These are phyloP conservation scores for Diphasiastrum complanatum DNA, from an alignment of 83 land plant species.

Conservation along the genomic window DNA sequence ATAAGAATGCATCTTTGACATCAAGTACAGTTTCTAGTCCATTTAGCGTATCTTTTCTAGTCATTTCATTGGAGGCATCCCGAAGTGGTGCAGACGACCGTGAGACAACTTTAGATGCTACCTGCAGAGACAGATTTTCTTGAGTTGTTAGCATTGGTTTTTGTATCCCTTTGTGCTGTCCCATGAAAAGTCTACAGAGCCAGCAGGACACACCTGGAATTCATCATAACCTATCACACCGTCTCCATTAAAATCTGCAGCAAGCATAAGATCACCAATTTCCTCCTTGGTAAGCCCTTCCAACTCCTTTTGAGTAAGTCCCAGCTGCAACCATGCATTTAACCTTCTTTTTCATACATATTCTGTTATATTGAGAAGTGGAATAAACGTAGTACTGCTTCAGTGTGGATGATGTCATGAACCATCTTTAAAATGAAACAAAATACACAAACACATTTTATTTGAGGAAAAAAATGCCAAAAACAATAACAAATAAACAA, in stretches of 20 bases:
- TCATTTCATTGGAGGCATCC: not conserved
- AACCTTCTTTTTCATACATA: too few relatives aligned
- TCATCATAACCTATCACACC: constrained; percentile 9
- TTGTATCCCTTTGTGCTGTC: too few relatives aligned
- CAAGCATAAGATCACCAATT: not conserved
- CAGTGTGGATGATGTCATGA: too few relatives aligned
- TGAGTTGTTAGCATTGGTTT: not conserved
- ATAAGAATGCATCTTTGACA: not conserved
- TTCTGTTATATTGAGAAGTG: too few relatives aligned
- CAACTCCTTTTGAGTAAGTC: not conserved
- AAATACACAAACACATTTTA: too few relatives aligned
- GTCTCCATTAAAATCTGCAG: constrained; percentile 9
- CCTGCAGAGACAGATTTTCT: not conserved
- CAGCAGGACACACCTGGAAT: not conserved
- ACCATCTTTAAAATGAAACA: too few relatives aligned
- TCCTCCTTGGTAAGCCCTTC: constrained; percentile 9
- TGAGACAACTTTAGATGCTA: not conserved
- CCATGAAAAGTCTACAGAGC: not conserved
- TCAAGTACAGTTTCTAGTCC: not conserved
- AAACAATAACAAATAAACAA: too few relatives aligned
- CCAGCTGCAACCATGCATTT: not conserved
- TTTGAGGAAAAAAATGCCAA: too few relatives aligned
- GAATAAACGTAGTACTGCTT: too few relatives aligned
- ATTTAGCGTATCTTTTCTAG: not conserved
- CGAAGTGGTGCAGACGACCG: not conserved